Evolutionary conservation across 805 yeast species (phyloP), one percentile per base, ranked within the genome.

Genomic region (Candida tibetensis): DNA sequence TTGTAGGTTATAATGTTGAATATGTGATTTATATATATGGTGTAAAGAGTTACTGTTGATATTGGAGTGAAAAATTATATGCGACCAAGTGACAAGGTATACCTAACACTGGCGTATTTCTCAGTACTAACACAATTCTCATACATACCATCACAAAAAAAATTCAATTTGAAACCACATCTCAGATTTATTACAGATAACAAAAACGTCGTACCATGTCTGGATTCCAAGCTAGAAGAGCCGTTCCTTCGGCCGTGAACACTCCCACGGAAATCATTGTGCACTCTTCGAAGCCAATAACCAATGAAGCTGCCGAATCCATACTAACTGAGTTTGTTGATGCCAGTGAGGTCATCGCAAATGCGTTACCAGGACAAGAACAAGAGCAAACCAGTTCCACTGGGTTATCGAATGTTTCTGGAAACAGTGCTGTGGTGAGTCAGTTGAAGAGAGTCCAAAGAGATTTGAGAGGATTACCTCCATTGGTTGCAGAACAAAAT

Each of bases 391-490:
- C 40, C 15, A 47, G 45, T 4, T 32, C 41, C 13, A 58, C 62
- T 2, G 71, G 71, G 1, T 52, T 66, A 44, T 57, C 66, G 19
- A 57, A 54, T 25, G 46, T 47, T 13, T 46, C 58, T 4, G 66
- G 68, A 2, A 57, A 52, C 43, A 53, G 62, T 52, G 69, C 76
- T 18, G 67, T 74, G 14, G 50, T 69, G 44, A 69, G 85, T 41
- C 95, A 85, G 64, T 67, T 86, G 51, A 74, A 71, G 51, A 73
- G 95, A 56, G 67, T 85, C 28, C 91, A 82, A 55, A 74, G 95
- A 62, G 87, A 83, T 46, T 74, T 85, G 47, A 70, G 88, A 48
- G 95, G 95, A 1, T 71, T 86, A 41, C 91, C 95, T 7, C 95
- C 95, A 26, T 51, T 61, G 44, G 51, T 45, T 49, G 58, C 54